Percentiles rank a stretch among this genome's conserved stretches.
Conservation (phyloP, 106 monocot genomes). For the Dendrobium huoshanense region DNA sequence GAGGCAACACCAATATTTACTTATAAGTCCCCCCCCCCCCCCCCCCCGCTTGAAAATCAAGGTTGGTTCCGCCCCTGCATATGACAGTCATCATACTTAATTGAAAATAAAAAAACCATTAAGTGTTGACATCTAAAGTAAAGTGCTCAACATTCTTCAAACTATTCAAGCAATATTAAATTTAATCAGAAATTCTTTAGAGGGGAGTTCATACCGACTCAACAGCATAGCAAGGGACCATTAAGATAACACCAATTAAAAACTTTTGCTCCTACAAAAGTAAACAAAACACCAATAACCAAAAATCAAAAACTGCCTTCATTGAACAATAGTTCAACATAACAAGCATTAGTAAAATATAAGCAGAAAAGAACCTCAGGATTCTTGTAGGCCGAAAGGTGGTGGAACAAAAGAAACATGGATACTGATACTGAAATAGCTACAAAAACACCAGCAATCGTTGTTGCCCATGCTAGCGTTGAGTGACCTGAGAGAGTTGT, state of each 20-base stretch:
- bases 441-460: conserved; percentile 51
- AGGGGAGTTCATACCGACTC: conserved; percentile 46
- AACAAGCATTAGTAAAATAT: neutral
- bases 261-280: conserved; percentile 78
- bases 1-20: no score
- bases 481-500: conserved; percentile 16
- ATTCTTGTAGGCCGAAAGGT: conserved; percentile 60
- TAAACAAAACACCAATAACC: neutral
- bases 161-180: neutral
- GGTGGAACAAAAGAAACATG: conserved; percentile 45
- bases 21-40: no score
- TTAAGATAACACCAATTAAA: conserved; percentile 78
- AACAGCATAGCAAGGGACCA: conserved; percentile 85
- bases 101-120: neutral
- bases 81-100: neutral
- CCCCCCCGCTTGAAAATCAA: no score
- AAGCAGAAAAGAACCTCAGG: conserved; percentile 47
- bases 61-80: no score
- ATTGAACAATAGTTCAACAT: neutral
- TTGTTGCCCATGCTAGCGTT: conserved; percentile 39
- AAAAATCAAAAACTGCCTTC: neutral
- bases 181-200: neutral
- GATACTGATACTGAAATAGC: conserved; percentile 37
- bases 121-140: neutral
- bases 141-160: neutral